phyloP scores from a whole-genome alignment of 2,329 filamentous ascomycete species.

The Microsporum ferrugineum region DNA sequence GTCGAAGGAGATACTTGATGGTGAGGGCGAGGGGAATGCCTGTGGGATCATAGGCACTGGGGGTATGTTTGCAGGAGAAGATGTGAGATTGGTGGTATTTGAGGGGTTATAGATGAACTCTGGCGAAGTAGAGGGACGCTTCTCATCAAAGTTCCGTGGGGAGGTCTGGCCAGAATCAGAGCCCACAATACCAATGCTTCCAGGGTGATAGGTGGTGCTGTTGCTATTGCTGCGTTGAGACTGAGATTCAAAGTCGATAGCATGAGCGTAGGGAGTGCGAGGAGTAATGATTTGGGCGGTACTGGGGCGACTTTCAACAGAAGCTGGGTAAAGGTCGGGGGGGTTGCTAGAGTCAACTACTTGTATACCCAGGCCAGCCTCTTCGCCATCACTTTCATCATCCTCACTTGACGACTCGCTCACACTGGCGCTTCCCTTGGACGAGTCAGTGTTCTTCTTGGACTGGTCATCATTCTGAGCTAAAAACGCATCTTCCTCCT shows the following conservation, averaged over 20 bases:
- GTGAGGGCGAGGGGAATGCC: constrained; percentile 37
- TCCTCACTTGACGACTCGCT: neutral
- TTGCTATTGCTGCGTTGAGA: neutral
- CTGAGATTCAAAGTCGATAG: constrained; percentile 6
- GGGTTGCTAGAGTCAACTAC: constrained; percentile 11
- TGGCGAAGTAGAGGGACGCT: constrained; percentile 33
- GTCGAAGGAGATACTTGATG: constrained; percentile 32
- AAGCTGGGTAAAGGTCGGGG: constrained; percentile 2
- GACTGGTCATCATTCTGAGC: constrained; percentile 18
- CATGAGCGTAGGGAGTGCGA: constrained; percentile 8
- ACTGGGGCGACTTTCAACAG: constrained; percentile 7
- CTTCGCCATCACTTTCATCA: constrained; percentile 1
- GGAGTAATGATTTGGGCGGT: constrained; percentile 9
- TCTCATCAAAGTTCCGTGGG: constrained; percentile 23
- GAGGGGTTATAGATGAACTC: constrained; percentile 31
- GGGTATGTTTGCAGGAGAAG: constrained; percentile 17
- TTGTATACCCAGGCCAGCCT: constrained; percentile 14
- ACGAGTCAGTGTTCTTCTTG: neutral
- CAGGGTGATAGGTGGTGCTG: constrained; percentile 15
- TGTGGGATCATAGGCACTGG: constrained; percentile 30
- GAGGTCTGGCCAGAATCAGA: constrained; percentile 27
- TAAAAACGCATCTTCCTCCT: constrained; percentile 40
- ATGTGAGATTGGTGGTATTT: constrained; percentile 30
- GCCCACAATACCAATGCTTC: constrained; percentile 21
- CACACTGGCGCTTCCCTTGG: neutral